A percentile compares a stretch with the other conserved stretches of the same genome.
Conservation (phyloP, 352 stramenopile species). For the Thalassiosira exigua region DNA sequence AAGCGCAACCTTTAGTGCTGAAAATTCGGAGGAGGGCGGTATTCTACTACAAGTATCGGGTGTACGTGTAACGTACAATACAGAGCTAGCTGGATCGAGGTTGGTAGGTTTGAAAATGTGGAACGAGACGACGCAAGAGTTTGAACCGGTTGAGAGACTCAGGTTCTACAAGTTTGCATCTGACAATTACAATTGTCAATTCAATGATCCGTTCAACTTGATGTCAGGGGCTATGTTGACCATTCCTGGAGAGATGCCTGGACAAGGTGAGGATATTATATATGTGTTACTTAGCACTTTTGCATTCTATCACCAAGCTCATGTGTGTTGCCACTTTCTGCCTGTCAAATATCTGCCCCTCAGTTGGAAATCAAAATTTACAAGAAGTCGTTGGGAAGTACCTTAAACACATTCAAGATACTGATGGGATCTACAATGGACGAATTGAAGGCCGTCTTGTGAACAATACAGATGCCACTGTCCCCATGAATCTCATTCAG, state of each 20-base stretch:
- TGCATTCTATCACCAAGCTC: too few relatives aligned
- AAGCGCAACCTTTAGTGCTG: slow-evolving; percentile 36
- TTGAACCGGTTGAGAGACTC: slow-evolving; percentile 33
- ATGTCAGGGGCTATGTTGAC: too few relatives aligned
- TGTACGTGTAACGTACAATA: slow-evolving; percentile 53
- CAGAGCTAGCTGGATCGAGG: slow-evolving; percentile 14
- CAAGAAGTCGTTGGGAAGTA: too few relatives aligned
- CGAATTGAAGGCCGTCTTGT: slow-evolving; percentile 34
- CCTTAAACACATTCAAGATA: too few relatives aligned
- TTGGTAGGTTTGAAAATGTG: slow-evolving; percentile 44
- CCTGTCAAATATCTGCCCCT: too few relatives aligned
- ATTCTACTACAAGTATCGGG: slow-evolving; percentile 57
- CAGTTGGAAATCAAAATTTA: too few relatives aligned
- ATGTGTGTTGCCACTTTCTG: too few relatives aligned
- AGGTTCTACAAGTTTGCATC: slow-evolving; percentile 56
- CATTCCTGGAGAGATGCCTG: too few relatives aligned
- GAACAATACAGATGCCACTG: slow-evolving; percentile 41
- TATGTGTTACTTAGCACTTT: too few relatives aligned
- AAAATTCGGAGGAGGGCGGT: slow-evolving; percentile 36
- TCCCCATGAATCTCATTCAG: slow-evolving; percentile 49
- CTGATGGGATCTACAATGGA: slow-evolving; percentile 47
- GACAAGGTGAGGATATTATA: background rate
- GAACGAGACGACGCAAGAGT: slow-evolving; percentile 23
- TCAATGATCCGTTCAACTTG: too few relatives aligned
- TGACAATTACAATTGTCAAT: slow-evolving; percentile 49